Evolutionary conservation across 495 filamentous ascomycete genomes (phyloP).

Genomic region (Penicillium nucicola): DNA sequence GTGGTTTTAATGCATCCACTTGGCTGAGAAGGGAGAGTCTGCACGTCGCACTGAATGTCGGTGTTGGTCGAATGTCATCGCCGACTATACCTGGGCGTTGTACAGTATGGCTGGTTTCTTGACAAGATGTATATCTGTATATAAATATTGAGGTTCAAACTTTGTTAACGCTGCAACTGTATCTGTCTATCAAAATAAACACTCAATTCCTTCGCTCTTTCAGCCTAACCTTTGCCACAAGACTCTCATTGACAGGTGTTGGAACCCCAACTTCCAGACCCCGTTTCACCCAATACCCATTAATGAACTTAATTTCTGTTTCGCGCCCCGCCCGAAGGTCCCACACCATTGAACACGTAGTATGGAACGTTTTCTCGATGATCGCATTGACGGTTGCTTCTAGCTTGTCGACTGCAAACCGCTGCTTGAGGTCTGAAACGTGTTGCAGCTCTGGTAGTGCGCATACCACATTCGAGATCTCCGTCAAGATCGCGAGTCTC

Average conservation of each 20-base stretch:
- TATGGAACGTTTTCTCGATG: conserved; percentile 51
- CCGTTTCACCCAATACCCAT: conserved; percentile 63
- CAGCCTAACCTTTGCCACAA: conserved; percentile 4
- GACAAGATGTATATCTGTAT: no score
- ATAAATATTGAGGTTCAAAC: neutral
- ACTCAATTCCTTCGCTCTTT: neutral
- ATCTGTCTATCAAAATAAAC: neutral
- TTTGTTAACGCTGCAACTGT: neutral
- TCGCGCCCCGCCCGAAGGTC: conserved; percentile 56
- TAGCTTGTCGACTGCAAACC: conserved; percentile 45
- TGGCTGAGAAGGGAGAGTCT: no score
- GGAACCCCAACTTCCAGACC: conserved; percentile 54
- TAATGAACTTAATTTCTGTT: conserved; percentile 75
- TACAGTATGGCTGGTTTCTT: no score
- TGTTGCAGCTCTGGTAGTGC: conserved; percentile 55
- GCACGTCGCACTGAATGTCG: no score
- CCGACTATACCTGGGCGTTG: neutral
- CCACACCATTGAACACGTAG: conserved; percentile 70
- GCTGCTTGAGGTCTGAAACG: conserved; percentile 42
- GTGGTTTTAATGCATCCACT: neutral
- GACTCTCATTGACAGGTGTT: conserved; percentile 6
- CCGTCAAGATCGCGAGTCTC: conserved; percentile 48
- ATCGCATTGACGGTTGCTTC: conserved; percentile 50
- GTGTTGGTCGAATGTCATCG: neutral
- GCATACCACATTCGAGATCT: conserved; percentile 50